Evolutionary conservation across 148 eudicot genomes (phyloP), one percentile per base, ranked within the genome.

Genomic region (Chenopodium berlandieri): DNA sequence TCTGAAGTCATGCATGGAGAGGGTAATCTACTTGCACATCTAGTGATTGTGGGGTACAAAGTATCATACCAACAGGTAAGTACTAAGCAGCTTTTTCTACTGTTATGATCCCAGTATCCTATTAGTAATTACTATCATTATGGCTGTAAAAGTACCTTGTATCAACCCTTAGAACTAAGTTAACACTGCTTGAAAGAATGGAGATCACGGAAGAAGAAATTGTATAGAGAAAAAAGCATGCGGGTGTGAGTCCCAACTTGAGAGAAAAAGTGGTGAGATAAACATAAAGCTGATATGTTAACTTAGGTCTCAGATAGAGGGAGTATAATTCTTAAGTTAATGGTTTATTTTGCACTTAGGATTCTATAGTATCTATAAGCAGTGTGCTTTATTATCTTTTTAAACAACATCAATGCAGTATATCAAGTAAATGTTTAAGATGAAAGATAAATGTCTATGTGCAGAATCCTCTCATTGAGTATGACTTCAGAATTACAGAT

Each of bases 1-100:
- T 83, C 94, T 62, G 99, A 96, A 72, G 91, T 92, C 80, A 96
- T 96, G 99, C 97, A 91, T 83, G 99, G 99, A 62, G 99, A 94
- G 86, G 99, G 99, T 13, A 92, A 91, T 82, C 92, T 96, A 84
- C 87, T 96, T 75, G 93, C 99, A 75, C 99, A 96, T 87, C 89
- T 96, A 31, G 86, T 77, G 68, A 91, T 92, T 86, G 82, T 96
- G 64, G 99, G 99, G 60, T 96, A 91, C 88, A 96, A 90, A 85
- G 95, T 96, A 78, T 87, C 90, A 75, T 89, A 91, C 84, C 90
- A 88, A 83, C 99, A 96, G 91, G 99, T 94, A 88, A 81, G 84
- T 40, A 40, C 44, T 40, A 40, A 40, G 44, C 64, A 72, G 54
- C 74, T 75, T 23, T 34, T 4, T 75, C 16, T 25, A 54, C 54